Conservation (phyloP, 2,329 filamentous ascomycete genomes). For the Diatrype stigma region DNA sequence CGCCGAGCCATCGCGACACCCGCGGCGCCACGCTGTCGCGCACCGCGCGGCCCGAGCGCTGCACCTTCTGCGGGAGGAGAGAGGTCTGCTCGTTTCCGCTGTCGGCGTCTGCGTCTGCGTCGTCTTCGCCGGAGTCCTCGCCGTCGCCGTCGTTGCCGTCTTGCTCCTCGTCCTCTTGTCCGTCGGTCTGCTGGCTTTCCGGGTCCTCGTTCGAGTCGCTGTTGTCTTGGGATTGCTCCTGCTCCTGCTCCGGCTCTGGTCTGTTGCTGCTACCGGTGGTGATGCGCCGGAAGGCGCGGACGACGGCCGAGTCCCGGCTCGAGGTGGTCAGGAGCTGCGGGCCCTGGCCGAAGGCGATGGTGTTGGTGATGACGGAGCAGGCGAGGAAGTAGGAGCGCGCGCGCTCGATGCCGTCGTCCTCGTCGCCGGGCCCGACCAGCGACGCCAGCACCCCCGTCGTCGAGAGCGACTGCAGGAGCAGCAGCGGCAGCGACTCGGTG, state of each 20-base stretch:
- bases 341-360: slow-evolving; percentile 50
- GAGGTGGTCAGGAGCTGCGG: slow-evolving; percentile 41
- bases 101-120: no score
- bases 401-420: slow-evolving; percentile 43
- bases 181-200: slow-evolving; percentile 5
- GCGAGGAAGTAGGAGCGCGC: slow-evolving; percentile 57
- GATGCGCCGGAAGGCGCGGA: slow-evolving; percentile 10
- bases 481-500: slow-evolving; percentile 24
- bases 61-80: slow-evolving; percentile 24
- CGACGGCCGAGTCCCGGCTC: slow-evolving; percentile 9
- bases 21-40: slow-evolving; percentile 18
- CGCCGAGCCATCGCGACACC: slow-evolving; percentile 4
- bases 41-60: slow-evolving; percentile 8
- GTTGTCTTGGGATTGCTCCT: slow-evolving; percentile 7
- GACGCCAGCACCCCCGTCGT: slow-evolving; percentile 45
- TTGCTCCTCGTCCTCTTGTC: background rate
- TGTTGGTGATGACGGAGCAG: slow-evolving; percentile 52
- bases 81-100: slow-evolving; percentile 12
- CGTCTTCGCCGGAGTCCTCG: background rate
- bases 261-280: slow-evolving; percentile 2
- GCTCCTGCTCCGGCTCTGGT: slow-evolving; percentile 14
- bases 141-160: slow-evolving; percentile 1
- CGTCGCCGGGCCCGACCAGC: slow-evolving; percentile 33
- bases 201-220: slow-evolving; percentile 4
- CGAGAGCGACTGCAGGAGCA: slow-evolving; percentile 37